Base-by-base conservation (phyloP, 441 rosid species). In the Populus hybrid region DNA sequence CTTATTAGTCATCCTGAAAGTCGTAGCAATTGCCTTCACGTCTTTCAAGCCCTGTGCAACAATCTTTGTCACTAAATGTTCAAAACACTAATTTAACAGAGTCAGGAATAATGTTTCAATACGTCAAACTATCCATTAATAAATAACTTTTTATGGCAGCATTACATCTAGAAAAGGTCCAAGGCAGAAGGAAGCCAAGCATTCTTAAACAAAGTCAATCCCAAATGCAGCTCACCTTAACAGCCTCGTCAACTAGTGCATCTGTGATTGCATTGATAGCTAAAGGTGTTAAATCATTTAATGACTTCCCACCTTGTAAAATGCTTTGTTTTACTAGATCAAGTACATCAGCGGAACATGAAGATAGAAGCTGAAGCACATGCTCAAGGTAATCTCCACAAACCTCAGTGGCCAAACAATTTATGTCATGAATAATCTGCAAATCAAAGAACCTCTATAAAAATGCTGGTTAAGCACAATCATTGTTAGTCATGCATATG, bases 401-500 rank as follows among this genome's bases (percentile, higher is more conserved):
- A 65, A 93, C 87, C 86, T 89, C 96, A 31, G 84, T 82, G 68
- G 85, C 89, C 78, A 94, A 87, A 83, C 80, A 84, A 81, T 84
- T 87, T 79, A 93, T 79, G 82, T 96, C 98, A 78, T 94, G 95
- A 82, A 96, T 88, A 82, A 96, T 84, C 99, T 96, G 97, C 89
- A 90, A 78, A 82, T 56, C 53, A 83, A 76, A 83, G 68, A 75
- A 67, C n/a, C 75, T 72, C n/a, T 61, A 78, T 81, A 36, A 81
- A 77, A 82, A 75, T 80, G 79, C 75, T 64, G 42, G 71, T 71
- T 74, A 74, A 71, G 71, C 61, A 53, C 21, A 18, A 53, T 45
- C 64, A 71, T 36, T 36, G 33, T 7, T 1, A 73, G 31, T 21
- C 74, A 76, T 21, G 64, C 71, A 59, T 78, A 69, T n/a, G 67